Base-by-base conservation (phyloP, 2,329 filamentous ascomycete genomes). In the Fusarium pseudoanthophilum region DNA sequence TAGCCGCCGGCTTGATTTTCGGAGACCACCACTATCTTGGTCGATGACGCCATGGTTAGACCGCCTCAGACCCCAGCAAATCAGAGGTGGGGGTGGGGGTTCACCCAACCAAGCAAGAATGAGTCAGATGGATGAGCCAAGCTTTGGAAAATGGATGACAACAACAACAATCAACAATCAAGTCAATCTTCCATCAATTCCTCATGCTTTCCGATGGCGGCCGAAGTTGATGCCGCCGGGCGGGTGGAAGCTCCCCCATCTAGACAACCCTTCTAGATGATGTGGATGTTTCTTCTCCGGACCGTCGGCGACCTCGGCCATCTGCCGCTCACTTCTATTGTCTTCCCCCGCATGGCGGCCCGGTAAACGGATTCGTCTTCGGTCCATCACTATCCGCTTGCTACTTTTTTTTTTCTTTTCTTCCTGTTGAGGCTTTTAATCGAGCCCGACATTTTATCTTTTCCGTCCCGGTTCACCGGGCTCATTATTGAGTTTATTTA, bases 11-110 rank as follows among this genome's bases (percentile, higher is more conserved):
- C 58, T 63, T 59, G 64, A 73, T 61, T 58, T 55, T 58, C 46
- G 51, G 69, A 55, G 51, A 72, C 55, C 63, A 69, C 63, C 42
- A 59, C 53, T 58, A 43, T 51, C 64, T 60, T 58, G 51, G 59
- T 72, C 72, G 55, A 74, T 74, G 72, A 74, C 72, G 72, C 69
- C 72, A 74, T 75, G 60, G 45, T 39, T 53, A 60, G 61, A 55
- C 61, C 55, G 69, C 71, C 62, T 53, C 21, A 40, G 39, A 40
- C 37, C 66, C 70, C 39, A 63, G 57, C 70, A 69, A 66, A 60
- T 66, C 40, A 60, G 21, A 66, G 60, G 65, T 73, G 71, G 67
- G 67, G 69, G 56, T 67, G 52, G 63, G 67, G 63, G 57, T 52
- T 67, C 24, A 64, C 34, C 51, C 68, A 36, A 36, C 34, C 34